Percentiles rank a stretch among this genome's conserved stretches.
phyloP scores from a whole-genome alignment of 441 rosid species.

The Eruca vesicaria region DNA sequence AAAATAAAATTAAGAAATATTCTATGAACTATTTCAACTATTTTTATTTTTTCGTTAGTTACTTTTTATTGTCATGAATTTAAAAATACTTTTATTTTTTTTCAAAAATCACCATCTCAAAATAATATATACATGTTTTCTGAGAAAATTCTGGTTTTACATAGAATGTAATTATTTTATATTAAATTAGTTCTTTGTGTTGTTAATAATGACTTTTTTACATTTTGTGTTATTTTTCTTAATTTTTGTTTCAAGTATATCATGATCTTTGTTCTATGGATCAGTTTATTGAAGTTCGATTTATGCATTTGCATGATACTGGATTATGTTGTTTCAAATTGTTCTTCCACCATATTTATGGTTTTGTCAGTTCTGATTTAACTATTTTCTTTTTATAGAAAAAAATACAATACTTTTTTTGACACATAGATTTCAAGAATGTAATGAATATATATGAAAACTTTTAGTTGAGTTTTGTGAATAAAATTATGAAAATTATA shows the following conservation, averaged over 20 bases:
- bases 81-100: too few relatives aligned
- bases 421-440: background rate
- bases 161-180: too few relatives aligned
- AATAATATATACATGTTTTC: too few relatives aligned
- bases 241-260: background rate
- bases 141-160: too few relatives aligned
- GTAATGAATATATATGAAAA: background rate
- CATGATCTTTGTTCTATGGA: background rate
- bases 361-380: background rate
- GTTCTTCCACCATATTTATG: background rate
- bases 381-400: background rate
- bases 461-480: background rate
- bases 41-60: background rate
- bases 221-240: background rate
- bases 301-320: background rate
- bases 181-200: background rate
- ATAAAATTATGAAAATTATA: background rate
- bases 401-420: background rate
- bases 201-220: background rate
- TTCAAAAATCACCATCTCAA: background rate
- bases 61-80: background rate
- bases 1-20: background rate
- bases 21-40: background rate
- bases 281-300: background rate
- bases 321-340: background rate